These are phyloP conservation scores for Podospora pseudocomata DNA, from an alignment of 495 filamentous ascomycete species.

Conservation along the genomic window DNA sequence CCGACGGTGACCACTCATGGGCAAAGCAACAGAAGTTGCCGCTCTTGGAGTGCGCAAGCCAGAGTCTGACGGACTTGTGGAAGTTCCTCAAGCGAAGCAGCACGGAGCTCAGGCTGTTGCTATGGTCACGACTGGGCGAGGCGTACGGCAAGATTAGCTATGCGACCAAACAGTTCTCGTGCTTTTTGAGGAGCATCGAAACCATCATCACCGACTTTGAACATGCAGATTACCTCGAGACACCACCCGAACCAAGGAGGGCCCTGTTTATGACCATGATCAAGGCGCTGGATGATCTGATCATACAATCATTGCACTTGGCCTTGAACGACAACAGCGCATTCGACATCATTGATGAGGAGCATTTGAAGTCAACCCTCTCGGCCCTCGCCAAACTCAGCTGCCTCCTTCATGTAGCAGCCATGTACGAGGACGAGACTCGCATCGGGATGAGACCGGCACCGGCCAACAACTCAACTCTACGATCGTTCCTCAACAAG, in stretches of 20 bases:
- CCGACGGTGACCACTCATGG: constrained; percentile 12
- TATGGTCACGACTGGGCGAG: constrained; percentile 83
- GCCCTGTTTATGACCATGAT: constrained; percentile 68
- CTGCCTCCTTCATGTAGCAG: constrained; percentile 70
- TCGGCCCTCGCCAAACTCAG: constrained; percentile 61
- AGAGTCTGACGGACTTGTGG: constrained; percentile 66
- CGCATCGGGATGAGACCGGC: constrained; percentile 62
- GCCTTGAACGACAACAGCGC: constrained; percentile 65
- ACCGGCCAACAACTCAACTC: constrained; percentile 31
- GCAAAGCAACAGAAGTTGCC: constrained; percentile 29
- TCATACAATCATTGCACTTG: constrained; percentile 60
- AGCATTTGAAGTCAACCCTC: constrained; percentile 67
- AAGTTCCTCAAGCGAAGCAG: constrained; percentile 78
- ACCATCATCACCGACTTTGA: constrained; percentile 72
- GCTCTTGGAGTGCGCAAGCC: constrained; percentile 43
- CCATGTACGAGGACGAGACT: constrained; percentile 77
- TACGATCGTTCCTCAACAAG: constrained; percentile 60
- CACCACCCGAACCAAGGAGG: constrained; percentile 58
- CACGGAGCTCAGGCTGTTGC: constrained; percentile 73
- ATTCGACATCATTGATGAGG: constrained; percentile 80
- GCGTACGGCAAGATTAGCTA: constrained; percentile 83
- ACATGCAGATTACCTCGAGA: constrained; percentile 57
- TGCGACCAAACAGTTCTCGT: constrained; percentile 79
- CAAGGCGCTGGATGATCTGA: constrained; percentile 69
- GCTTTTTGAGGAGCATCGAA: constrained; percentile 78